phyloP scores from a whole-genome alignment of 2,329 filamentous ascomycete species.

The Dactylellina parvicollis region DNA sequence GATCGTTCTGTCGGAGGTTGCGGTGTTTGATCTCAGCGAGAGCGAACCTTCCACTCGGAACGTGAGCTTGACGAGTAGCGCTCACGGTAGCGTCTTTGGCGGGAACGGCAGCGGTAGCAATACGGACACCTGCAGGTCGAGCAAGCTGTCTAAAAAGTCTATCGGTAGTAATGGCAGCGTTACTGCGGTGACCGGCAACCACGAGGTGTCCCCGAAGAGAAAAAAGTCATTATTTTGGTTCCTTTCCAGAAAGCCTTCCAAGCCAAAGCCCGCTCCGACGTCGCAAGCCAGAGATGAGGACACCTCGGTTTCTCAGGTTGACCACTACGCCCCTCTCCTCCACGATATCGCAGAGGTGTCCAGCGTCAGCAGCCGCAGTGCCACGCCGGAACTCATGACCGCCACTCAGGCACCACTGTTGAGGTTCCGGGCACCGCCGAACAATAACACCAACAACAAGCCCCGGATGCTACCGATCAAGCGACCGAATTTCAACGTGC shows the following conservation, averaged over 20 bases:
- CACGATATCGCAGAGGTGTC: slow-evolving; percentile 46
- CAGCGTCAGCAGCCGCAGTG: slow-evolving; percentile 20
- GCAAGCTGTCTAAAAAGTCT: slow-evolving; percentile 43
- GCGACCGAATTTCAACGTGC: slow-evolving; percentile 5
- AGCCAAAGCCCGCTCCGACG: background rate
- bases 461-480: slow-evolving; percentile 29
- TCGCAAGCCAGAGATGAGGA: slow-evolving; percentile 10
- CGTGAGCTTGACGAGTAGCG: slow-evolving; percentile 14
- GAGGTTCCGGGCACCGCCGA: slow-evolving; percentile 2
- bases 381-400: slow-evolving; percentile 18
- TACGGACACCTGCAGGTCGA: slow-evolving; percentile 10
- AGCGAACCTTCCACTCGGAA: slow-evolving; percentile 36
- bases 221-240: slow-evolving; percentile 41
- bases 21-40: slow-evolving; percentile 40
- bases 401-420: slow-evolving; percentile 4
- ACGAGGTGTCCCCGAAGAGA: slow-evolving; percentile 9
- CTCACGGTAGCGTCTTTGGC: slow-evolving; percentile 16
- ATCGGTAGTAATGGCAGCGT: slow-evolving; percentile 20
- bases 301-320: too few species aligned
- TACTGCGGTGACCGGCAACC: slow-evolving; percentile 2
- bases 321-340: slow-evolving; percentile 16
- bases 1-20: slow-evolving; percentile 29
- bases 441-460: background rate
- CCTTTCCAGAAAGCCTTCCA: slow-evolving; percentile 5
- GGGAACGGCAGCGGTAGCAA: background rate